Evolutionary conservation across 1,139 yeast genomes (phyloP).

Genomic region (Pichia sp.): DNA sequence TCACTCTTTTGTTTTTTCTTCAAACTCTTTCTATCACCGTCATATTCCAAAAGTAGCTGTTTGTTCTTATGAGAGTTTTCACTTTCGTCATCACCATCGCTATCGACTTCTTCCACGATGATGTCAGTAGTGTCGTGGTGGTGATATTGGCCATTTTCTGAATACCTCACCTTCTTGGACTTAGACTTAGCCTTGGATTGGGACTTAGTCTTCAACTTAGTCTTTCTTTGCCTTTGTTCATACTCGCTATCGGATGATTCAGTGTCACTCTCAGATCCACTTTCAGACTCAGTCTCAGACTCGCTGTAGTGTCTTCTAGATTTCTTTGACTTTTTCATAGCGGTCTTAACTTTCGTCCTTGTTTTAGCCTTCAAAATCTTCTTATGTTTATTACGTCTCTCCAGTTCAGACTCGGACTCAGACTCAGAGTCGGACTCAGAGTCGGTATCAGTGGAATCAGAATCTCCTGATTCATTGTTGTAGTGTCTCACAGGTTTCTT

Average conservation of each 20-base stretch:
- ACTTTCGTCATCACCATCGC: not conserved
- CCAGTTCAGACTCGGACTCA: not conserved
- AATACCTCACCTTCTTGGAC: no score
- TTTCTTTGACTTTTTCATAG: not conserved
- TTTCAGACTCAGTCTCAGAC: not conserved
- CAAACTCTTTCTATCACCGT: not conserved
- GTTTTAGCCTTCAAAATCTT: not conserved
- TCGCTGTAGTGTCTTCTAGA: not conserved
- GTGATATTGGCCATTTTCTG: no score
- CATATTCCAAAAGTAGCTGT: not conserved
- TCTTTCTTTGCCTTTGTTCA: not conserved
- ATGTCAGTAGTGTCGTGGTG: no score
- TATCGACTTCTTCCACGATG: not conserved
- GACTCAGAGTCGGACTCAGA: no score
- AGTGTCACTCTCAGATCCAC: not conserved
- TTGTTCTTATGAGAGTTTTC: no score
- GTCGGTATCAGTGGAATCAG: not conserved
- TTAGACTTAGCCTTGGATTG: no score
- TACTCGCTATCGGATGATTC: not conserved
- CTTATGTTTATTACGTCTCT: no score
- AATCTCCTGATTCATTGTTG: not conserved
- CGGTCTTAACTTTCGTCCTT: not conserved
- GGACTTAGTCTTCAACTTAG: no score
- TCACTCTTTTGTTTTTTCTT: not conserved
- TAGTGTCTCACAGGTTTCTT: not conserved